Percentiles rank a stretch among this genome's conserved stretches.
Conservation (phyloP, 176 grass and related monocot genomes). For the Oryza meridionalis region DNA sequence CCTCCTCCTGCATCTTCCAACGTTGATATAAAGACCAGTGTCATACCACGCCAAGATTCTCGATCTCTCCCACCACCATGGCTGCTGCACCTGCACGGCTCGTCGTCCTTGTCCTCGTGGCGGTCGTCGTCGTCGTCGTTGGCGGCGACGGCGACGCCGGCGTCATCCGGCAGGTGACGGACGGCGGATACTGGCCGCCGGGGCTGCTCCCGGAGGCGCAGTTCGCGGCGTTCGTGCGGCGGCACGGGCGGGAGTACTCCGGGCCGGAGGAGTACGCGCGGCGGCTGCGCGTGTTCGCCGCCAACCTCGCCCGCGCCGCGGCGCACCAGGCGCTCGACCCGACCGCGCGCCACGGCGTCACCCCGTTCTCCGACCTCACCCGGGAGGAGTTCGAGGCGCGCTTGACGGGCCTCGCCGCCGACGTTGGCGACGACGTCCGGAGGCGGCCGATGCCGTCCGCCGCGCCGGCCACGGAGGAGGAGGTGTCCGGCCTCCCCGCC, state of each 20-base stretch:
- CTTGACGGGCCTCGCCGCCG: constrained; percentile 48
- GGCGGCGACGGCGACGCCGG: not conserved
- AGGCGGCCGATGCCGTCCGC: not conserved
- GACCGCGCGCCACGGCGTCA: constrained; percentile 69
- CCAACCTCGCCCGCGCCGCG: constrained; percentile 69
- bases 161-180: constrained; percentile 47
- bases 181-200: not conserved
- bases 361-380: constrained; percentile 90
- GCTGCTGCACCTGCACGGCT: not conserved
- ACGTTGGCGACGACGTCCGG: not conserved
- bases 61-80: not conserved
- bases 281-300: constrained; percentile 73
- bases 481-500: constrained; percentile 52
- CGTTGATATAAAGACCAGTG: not conserved
- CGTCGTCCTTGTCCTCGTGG: not conserved
- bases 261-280: constrained; percentile 62
- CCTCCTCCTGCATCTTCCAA: not conserved
- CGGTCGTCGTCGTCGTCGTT: not conserved
- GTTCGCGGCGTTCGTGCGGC: constrained; percentile 59
- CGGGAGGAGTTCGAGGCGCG: constrained; percentile 72
- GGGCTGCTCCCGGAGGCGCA: constrained; percentile 40
- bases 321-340: constrained; percentile 85
- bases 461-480: constrained; percentile 39
- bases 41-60: not conserved
- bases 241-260: constrained; percentile 60